Conservation (phyloP, 768 basidiomycete species). For the Lactarius sp. region DNA sequence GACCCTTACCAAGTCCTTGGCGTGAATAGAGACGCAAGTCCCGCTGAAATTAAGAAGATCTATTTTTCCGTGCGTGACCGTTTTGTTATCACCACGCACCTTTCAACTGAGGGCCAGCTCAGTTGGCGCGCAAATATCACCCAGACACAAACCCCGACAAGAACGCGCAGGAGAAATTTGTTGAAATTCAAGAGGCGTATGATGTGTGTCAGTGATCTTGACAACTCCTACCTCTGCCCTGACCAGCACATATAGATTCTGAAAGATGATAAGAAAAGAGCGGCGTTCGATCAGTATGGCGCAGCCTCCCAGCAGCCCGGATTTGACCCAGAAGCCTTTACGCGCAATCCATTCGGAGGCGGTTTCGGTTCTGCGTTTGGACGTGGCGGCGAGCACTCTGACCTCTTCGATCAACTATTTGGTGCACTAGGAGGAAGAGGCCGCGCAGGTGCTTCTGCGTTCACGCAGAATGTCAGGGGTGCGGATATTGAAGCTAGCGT, state of each 20-base stretch:
- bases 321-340: constrained; percentile 87
- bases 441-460: constrained; percentile 41
- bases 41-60: constrained; percentile 92
- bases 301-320: constrained; percentile 88
- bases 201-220: constrained; percentile 56
- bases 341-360: constrained; percentile 24
- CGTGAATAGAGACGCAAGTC: constrained; percentile 73
- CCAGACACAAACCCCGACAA: constrained; percentile 96
- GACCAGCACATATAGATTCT: constrained; percentile 52
- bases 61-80: constrained; percentile 79
- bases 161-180: constrained; percentile 83
- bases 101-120: constrained; percentile 25
- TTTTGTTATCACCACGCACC: constrained; percentile 12
- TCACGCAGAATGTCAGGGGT: constrained; percentile 49
- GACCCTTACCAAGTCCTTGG: constrained; percentile 93
- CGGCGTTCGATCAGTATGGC: constrained; percentile 88
- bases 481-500: constrained; percentile 78
- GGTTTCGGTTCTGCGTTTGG: constrained; percentile 57
- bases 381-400: constrained; percentile 41
- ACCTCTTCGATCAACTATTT: constrained; percentile 87
- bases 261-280: constrained; percentile 92
- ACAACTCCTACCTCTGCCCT: constrained; percentile 3
- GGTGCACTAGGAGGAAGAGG: constrained; percentile 53
- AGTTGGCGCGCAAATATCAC: constrained; percentile 98
- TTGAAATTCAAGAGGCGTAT: constrained; percentile 96